phyloP scores from a whole-genome alignment of 352 stramenopile genomes.

The Elongisporangium anandrum region DNA sequence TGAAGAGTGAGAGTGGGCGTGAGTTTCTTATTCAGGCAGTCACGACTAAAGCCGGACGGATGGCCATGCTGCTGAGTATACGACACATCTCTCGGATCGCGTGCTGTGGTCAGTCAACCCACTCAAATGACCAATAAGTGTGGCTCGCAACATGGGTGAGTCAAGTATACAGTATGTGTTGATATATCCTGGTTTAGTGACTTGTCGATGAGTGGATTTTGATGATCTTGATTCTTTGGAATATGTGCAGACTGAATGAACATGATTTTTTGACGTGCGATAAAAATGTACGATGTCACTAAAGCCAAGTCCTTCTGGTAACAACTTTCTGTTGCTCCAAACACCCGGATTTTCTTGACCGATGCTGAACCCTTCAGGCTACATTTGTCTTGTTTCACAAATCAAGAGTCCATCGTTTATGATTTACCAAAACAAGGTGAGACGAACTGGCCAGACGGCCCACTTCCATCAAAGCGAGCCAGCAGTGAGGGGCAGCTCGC shows the following conservation, averaged over 20 bases:
- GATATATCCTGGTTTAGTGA: background rate
- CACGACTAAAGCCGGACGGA: background rate
- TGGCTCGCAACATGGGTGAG: background rate
- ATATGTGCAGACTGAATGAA: background rate
- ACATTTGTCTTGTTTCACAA: background rate
- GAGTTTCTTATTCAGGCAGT: background rate
- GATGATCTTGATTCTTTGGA: background rate
- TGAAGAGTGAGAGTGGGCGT: background rate
- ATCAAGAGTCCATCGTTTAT: background rate
- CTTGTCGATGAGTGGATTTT: background rate
- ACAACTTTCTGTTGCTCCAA: background rate
- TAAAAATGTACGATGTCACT: background rate
- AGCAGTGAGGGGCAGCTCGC: background rate
- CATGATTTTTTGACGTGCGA: background rate
- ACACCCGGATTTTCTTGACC: background rate
- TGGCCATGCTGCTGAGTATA: background rate
- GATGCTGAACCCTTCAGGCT: background rate
- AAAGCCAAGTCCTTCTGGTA: background rate
- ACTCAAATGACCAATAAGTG: background rate
- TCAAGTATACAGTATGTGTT: background rate
- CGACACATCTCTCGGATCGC: background rate
- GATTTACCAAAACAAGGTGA: background rate
- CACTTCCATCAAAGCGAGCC: background rate
- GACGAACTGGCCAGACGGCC: background rate
- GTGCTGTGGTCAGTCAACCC: background rate